Evolutionary conservation across 805 yeast species (phyloP), one percentile per base, ranked within the genome.

Genomic region (Saccharomycopsis sp.): DNA sequence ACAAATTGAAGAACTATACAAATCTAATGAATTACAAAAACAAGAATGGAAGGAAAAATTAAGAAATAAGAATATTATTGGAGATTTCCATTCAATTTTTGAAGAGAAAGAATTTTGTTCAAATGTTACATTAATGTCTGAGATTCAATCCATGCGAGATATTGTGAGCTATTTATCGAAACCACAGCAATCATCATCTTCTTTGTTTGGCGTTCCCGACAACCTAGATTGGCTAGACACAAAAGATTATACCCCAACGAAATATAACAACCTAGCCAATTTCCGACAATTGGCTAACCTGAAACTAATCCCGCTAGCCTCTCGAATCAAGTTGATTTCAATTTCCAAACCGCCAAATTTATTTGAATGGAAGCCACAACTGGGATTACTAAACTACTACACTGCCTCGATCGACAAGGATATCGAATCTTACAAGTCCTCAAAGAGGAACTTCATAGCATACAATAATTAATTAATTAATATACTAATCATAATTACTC

Each of bases 61-160:
- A 17, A 34, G 16, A 14, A 44, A 40, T 36, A 40, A 33, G 17
- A 28, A 40, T 20, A 20, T 44, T 17, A 39, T 44, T 33, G 48
- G 48, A 2, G 40, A 40, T 19, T 44, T 44, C 26, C 17, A 14
- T 14, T 26, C 48, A 3, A 44, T 44, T 11, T 44, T 33, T 17
- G 48, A 44, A 22, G 48, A 39, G 19, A 44, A 44, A 20, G 48
- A 44, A 37, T 44, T 44, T 19, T 21, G 48, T 7, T 33, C 41
- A 5, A 40, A 40, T 6, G 19, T 44, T 9, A 40, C 40, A 5
- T 26, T 44, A 23, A 40, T 44, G 44, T 40, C 48, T 3, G 44
- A 44, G 28, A 3, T 44, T 3, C 48, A 44, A 31, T 23, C 44
- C 4, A 39, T 28, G 35, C n/a, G 44, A 22, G 35, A 44, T 28